Evolutionary conservation across 805 yeast species (phyloP).

Genomic region (Martiniozyma abietophila): DNA sequence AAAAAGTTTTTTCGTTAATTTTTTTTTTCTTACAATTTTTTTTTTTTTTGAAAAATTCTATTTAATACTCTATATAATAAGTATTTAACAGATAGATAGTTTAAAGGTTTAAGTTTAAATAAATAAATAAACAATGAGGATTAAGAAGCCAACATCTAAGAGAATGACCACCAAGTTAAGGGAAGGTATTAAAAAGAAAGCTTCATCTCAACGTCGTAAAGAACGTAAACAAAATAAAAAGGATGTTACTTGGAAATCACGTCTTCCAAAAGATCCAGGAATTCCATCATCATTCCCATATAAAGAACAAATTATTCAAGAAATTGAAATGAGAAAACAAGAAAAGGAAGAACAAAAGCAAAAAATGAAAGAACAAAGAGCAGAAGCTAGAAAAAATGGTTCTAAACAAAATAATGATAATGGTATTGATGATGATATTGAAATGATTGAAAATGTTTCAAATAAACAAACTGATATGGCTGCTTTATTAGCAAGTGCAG

Average conservation of each 20-base stretch:
- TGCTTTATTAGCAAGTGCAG: slow-evolving; percentile 86
- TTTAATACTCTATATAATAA: too few relatives aligned
- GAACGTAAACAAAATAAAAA: slow-evolving; percentile 74
- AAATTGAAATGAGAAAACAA: slow-evolving; percentile 57
- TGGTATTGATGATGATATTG: slow-evolving; percentile 29
- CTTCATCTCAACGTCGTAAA: slow-evolving; percentile 84
- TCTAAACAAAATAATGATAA: slow-evolving; percentile 18
- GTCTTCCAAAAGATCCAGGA: slow-evolving; percentile 79
- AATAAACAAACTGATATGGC: slow-evolving; percentile 45
- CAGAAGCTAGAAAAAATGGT: slow-evolving; percentile 23
- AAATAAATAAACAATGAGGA: slow-evolving; percentile 22
- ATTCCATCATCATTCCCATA: slow-evolving; percentile 94
- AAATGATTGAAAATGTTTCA: too few relatives aligned
- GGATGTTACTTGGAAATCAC: slow-evolving; percentile 91
- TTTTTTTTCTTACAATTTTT: background rate
- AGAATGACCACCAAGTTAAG: slow-evolving; percentile 87
- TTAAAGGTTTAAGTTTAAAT: background rate
- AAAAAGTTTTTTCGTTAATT: background rate
- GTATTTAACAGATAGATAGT: too few relatives aligned
- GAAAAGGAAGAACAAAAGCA: slow-evolving; percentile 46
- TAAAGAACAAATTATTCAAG: slow-evolving; percentile 70
- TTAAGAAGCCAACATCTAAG: slow-evolving; percentile 62
- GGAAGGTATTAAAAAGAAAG: slow-evolving; percentile 94
- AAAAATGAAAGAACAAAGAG: slow-evolving; percentile 38
- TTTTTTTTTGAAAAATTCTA: background rate